Base-by-base conservation (phyloP, 2,329 filamentous ascomycete genomes). In the Malbranchea cinnamomea region DNA sequence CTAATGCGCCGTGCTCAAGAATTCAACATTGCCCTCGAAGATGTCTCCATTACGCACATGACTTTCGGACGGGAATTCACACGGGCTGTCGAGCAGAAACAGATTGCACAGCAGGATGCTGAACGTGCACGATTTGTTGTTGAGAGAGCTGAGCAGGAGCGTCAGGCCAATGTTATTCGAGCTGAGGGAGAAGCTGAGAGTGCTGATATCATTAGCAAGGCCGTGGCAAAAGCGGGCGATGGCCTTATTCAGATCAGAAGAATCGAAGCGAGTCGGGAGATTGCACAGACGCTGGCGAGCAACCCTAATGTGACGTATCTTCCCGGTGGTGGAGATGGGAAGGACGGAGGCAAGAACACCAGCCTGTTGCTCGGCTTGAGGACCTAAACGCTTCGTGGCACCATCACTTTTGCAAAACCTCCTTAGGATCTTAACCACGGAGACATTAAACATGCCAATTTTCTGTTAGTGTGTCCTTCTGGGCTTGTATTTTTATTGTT, bases 31-130 rank as follows among this genome's bases (percentile, higher is more conserved):
- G 83, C 84, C 16, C 81, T 98, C 31, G 89, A 98, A 62, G 89
- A 98, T 52, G 89, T 98, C 37, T 92, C 83, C 52, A 98, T 98
- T 60, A 98, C 89, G 38, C 89, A 98, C 70, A 98, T 98, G 89
- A 98, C 89, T 31, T 98, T 98, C 55, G 89, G 89, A 46, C 87
- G 87, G 59, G 89, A 98, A 62, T 98, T 98, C 68, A 98, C 89
- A 37, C 81, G 82, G 59, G 89, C 89, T 41, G 89, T 98, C 49
- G 89, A 98, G 66, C 89, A 98, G 73, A 98, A 98, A 75, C 89
- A 98, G 68, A 98, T 98, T 57, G 89, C 89, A 33, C 89, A 98
- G 65, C 89, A 98, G 62, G 89, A 98, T 53, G 89, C 89, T 40
- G 89, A 98, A 69, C 74, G 89, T 42, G 89, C 89, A 28, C 74